A percentile compares a stretch with the other conserved stretches of the same genome.
These are phyloP conservation scores for Ramaria rubella DNA, from an alignment of 768 basidiomycete genomes.

Conservation along the genomic window DNA sequence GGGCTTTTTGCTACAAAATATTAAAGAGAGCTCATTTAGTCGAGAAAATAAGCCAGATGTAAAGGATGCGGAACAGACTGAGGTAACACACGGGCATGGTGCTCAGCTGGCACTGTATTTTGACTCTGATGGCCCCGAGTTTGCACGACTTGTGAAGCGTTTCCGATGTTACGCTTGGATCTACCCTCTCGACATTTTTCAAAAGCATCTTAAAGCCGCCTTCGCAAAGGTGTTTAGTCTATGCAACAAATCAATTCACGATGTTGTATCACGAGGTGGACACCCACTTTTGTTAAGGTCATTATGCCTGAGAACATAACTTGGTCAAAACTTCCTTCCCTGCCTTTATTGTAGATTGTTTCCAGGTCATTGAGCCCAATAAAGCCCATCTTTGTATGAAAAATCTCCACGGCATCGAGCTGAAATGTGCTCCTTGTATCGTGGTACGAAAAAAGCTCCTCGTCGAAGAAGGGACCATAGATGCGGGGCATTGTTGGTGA, in stretches of 20 bases:
- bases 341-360: background rate
- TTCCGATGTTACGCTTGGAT: background rate
- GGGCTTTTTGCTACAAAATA: background rate
- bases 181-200: background rate
- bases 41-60: too few species aligned
- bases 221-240: constrained; percentile 2
- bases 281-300: background rate
- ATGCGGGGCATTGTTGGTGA: too few species aligned
- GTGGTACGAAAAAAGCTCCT: constrained; percentile 5
- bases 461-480: constrained; percentile 9
- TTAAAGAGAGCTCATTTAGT: background rate
- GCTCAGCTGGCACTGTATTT: constrained; percentile 1
- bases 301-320: constrained; percentile 4
- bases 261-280: background rate
- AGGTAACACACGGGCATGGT: constrained; percentile 9
- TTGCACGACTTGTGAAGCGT: constrained; percentile 1
- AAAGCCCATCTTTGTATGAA: background rate
- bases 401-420: constrained; percentile 1
- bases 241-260: background rate
- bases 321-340: constrained; percentile 1
- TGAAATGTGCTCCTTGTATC: background rate
- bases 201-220: background rate
- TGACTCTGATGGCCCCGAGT: background rate
- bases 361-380: constrained; percentile 8
- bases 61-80: background rate